Evolutionary conservation across 2,329 filamentous ascomycete genomes (phyloP).

Genomic region (Rosellinia necatrix): DNA sequence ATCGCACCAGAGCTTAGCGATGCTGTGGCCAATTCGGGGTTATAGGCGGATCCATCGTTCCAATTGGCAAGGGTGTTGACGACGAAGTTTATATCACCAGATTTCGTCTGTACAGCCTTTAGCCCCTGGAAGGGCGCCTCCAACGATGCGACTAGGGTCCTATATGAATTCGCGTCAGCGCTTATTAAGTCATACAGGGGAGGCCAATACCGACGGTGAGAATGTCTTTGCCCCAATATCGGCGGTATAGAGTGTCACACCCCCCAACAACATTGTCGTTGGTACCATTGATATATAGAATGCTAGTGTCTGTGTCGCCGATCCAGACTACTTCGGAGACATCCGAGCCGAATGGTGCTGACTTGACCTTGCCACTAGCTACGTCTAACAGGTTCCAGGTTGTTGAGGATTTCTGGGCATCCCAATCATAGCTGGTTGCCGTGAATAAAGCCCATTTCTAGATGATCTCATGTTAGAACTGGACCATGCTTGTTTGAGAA

Average conservation of each 20-base stretch:
- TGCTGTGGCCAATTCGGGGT: slow-evolving; percentile 9
- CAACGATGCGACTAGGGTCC: slow-evolving; percentile 22
- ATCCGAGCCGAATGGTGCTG: slow-evolving; percentile 20
- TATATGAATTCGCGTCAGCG: slow-evolving; percentile 12
- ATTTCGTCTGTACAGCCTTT: slow-evolving; percentile 23
- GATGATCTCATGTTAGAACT: slow-evolving; percentile 2
- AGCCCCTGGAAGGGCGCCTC: slow-evolving; percentile 22
- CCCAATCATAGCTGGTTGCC: slow-evolving; percentile 22
- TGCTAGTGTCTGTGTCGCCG: slow-evolving; percentile 18
- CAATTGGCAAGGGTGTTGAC: slow-evolving; percentile 22
- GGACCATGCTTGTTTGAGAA: neutral
- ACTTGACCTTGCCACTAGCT: slow-evolving; percentile 13
- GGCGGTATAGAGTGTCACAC: slow-evolving; percentile 24
- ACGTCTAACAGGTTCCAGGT: slow-evolving; percentile 25
- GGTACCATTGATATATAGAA: slow-evolving; percentile 25
- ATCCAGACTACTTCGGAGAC: slow-evolving; percentile 25
- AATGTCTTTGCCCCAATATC: slow-evolving; percentile 21
- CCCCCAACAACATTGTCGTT: slow-evolving; percentile 19
- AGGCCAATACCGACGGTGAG: slow-evolving; percentile 19
- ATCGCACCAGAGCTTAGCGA: slow-evolving; percentile 14
- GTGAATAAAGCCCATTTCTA: slow-evolving; percentile 24
- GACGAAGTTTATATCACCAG: slow-evolving; percentile 23
- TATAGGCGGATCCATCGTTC: slow-evolving; percentile 22
- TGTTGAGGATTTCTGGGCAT: slow-evolving; percentile 9
- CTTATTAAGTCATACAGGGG: neutral